Evolutionary conservation across 352 stramenopile genomes (phyloP), one percentile per base, ranked within the genome.

Genomic region (Lagenidium sp.): DNA sequence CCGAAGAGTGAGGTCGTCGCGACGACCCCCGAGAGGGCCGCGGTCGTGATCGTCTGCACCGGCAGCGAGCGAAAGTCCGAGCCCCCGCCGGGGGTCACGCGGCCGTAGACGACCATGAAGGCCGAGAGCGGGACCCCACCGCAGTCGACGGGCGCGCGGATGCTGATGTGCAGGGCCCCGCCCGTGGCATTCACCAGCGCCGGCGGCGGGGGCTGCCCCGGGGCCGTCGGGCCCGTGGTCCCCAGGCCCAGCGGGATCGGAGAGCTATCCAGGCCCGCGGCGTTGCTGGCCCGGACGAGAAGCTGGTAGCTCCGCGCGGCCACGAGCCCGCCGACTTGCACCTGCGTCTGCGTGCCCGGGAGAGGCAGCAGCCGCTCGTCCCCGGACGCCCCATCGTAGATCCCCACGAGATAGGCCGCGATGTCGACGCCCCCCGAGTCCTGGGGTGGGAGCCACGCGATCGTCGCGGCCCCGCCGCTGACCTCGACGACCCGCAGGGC

Each of bases 121-220:
- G 16, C 24, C 7, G 23, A 51, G 8, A 78, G 41, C 2, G 43
- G 15, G 0, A 37, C 44, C 2, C 71, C 71, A 19, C 71, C 71
- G 26, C 62, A 62, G 19, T 84, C 54, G 3, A 60, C 4, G 16
- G 71, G 63, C 15, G 57, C 55, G 11, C 62, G 4, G 4, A 84
- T 28, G 6, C 47, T 38, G 7, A 84, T 34, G 36, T 65, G 39
- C 12, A 82, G 31, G 5, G 68, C 52, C 13, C 71, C 71, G 26
- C 71, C 71, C 4, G 65, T 82, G 6, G 71, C 60, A 0, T 48
- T 48, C 7, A 63, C 13, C n/a, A 82, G 42, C 4, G 37, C 6
- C 10, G 63, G 60, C 3, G 28, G 29, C 15, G 60, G 63, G 3
- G 65, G 54, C 20, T 37, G 50, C 3, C 28, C 30, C 8, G 71